phyloP scores from a whole-genome alignment of 495 filamentous ascomycete species.

The Penicillium bovifimosum region DNA sequence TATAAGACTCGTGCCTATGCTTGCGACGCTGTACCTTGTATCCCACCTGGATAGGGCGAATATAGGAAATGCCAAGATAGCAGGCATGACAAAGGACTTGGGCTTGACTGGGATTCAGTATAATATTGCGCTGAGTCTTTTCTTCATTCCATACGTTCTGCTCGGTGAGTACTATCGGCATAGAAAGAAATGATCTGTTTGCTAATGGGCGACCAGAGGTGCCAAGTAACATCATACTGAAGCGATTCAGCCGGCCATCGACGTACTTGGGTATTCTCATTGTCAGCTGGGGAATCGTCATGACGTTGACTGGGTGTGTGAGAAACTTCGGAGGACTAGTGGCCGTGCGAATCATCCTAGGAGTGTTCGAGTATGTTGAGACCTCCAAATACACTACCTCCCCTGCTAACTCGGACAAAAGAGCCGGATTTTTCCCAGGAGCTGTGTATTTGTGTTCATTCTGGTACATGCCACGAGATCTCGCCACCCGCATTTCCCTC shows the following conservation, averaged over 20 bases:
- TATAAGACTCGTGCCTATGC: conserved; percentile 27
- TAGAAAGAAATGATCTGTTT: neutral
- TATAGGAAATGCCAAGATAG: conserved; percentile 74
- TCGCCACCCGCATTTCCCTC: conserved; percentile 43
- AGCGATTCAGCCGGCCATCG: conserved; percentile 27
- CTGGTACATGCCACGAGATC: conserved; percentile 53
- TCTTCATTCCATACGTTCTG: conserved; percentile 68
- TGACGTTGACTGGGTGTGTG: conserved; percentile 38
- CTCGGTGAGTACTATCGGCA: conserved; percentile 38
- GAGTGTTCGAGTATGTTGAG: conserved; percentile 49
- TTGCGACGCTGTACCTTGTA: conserved; percentile 41
- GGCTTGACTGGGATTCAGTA: conserved; percentile 54
- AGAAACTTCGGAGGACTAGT: conserved; percentile 57
- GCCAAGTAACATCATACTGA: conserved; percentile 51
- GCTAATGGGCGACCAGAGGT: conserved; percentile 46
- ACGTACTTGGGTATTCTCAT: conserved; percentile 49
- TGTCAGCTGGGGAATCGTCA: conserved; percentile 50
- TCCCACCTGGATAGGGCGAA: conserved; percentile 53
- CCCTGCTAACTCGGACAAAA: neutral
- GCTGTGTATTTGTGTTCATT: conserved; percentile 66
- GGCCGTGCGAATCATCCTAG: conserved; percentile 54
- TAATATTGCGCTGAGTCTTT: conserved; percentile 58
- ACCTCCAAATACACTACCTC: neutral
- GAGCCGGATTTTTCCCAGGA: conserved; percentile 59
- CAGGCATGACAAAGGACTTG: conserved; percentile 58